Percentiles rank a stretch among this genome's conserved stretches.
Conservation (phyloP, 164 flowering plant species). For the Tinospora cordifolia region DNA sequence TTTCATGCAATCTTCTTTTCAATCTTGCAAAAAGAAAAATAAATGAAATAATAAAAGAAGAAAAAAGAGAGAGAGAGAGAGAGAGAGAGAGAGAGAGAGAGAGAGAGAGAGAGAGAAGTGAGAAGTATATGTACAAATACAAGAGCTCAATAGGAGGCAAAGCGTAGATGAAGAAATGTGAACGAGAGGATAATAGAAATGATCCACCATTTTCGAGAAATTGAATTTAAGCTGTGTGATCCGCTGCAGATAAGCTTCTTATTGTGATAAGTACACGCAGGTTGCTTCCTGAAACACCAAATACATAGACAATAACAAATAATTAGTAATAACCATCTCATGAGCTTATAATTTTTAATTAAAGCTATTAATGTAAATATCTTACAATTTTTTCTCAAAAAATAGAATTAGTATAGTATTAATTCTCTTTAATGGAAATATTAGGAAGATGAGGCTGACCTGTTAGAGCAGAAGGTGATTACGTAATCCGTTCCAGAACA, state of each 20-base stretch:
- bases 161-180: neutral
- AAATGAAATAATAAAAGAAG: too few relatives aligned
- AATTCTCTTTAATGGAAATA: neutral
- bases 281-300: slow-evolving; percentile 40
- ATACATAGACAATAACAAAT: neutral
- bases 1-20: too few relatives aligned
- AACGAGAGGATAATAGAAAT: neutral
- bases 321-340: neutral
- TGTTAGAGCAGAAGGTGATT: slow-evolving; percentile 59
- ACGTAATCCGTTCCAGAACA: slow-evolving; percentile 68
- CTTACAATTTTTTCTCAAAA: neutral
- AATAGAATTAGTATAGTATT: neutral
- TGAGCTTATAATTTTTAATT: too few relatives aligned
- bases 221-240: slow-evolving; percentile 25
- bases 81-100: too few relatives aligned
- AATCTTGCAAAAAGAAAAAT: too few relatives aligned
- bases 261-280: slow-evolving; percentile 67
- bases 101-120: neutral
- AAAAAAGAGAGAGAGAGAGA: too few relatives aligned
- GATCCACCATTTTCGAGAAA: slow-evolving; percentile 29
- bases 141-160: neutral
- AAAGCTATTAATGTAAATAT: neutral
- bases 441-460: slow-evolving; percentile 28
- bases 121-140: neutral
- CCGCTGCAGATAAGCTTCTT: slow-evolving; percentile 56